Percentiles rank a stretch among this genome's conserved stretches.
Conservation (phyloP, 106 monocot species). For the Dioscorea dumetorum region DNA sequence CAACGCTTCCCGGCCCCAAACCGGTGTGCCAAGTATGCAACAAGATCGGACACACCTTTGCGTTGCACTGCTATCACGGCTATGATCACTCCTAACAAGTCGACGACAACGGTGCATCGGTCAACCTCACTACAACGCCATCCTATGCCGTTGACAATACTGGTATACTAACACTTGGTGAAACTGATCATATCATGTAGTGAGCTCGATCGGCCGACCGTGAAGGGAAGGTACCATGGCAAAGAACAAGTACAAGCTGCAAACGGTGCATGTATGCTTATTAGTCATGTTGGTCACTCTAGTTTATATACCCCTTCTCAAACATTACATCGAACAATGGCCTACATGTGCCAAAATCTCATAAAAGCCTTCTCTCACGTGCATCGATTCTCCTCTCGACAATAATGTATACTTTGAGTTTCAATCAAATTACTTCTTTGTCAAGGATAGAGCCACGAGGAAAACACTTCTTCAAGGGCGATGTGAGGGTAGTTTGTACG, state of each 20-base stretch:
- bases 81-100: not conserved
- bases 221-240: not conserved
- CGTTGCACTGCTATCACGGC: not conserved
- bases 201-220: not conserved
- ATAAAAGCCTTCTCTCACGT: not conserved
- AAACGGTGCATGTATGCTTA: slow-evolving; percentile 12
- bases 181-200: slow-evolving; percentile 1
- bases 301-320: not conserved
- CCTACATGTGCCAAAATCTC: slow-evolving; percentile 1
- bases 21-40: not conserved
- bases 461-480: not conserved
- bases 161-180: slow-evolving; percentile 8
- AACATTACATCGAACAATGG: not conserved
- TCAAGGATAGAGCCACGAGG: not conserved
- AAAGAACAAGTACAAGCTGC: not conserved
- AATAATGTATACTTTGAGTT: slow-evolving; percentile 14
- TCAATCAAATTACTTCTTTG: not conserved
- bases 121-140: not conserved
- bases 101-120: not conserved
- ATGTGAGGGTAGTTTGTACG: not conserved
- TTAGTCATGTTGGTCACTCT: not conserved
- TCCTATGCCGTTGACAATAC: not conserved
- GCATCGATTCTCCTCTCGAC: not conserved
- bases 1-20: too few species aligned
- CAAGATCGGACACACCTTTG: not conserved